Evolutionary conservation across 805 yeast genomes (phyloP).

Genomic region (Lachancea meyersii): DNA sequence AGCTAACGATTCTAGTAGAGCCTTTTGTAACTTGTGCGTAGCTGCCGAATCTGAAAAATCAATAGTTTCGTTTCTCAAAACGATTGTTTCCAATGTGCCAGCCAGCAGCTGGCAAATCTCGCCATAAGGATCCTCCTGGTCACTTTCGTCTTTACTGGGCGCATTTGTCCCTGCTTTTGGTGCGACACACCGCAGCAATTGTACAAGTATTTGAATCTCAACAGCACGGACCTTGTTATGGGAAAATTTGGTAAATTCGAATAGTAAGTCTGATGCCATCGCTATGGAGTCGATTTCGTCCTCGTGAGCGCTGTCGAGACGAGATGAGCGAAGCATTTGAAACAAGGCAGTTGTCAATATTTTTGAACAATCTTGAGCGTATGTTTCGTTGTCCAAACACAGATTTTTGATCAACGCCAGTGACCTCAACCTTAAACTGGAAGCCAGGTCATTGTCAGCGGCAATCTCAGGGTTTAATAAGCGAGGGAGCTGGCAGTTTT

Average conservation of each 20-base stretch:
- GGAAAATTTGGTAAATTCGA: slow-evolving; percentile 16
- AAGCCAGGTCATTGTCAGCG: slow-evolving; percentile 7
- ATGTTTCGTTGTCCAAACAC: slow-evolving; percentile 21
- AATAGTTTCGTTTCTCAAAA: slow-evolving; percentile 12
- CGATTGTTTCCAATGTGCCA: slow-evolving; percentile 18
- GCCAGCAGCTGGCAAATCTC: slow-evolving; percentile 20
- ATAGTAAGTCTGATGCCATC: slow-evolving; percentile 16
- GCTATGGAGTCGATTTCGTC: background rate
- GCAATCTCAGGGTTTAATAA: slow-evolving; percentile 14
- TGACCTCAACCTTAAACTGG: slow-evolving; percentile 17
- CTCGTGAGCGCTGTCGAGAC: background rate
- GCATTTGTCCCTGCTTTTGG: slow-evolving; percentile 1
- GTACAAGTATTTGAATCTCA: slow-evolving; percentile 14
- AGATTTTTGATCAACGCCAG: slow-evolving; percentile 27
- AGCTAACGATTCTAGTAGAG: slow-evolving; percentile 16
- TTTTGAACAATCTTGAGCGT: slow-evolving; percentile 12
- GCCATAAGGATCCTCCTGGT: slow-evolving; percentile 18
- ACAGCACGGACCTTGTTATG: slow-evolving; percentile 4
- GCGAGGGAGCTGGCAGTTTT: slow-evolving; percentile 5
- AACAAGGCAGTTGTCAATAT: slow-evolving; percentile 18
- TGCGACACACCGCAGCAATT: slow-evolving; percentile 1
- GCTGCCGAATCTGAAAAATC: slow-evolving; percentile 9
- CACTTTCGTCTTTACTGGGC: slow-evolving; percentile 16
- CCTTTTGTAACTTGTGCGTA: slow-evolving; percentile 15
- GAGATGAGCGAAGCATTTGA: slow-evolving; percentile 6